Evolutionary conservation across 768 basidiomycete species (phyloP), one percentile per base, ranked within the genome.

Genomic region (Russula abietina): DNA sequence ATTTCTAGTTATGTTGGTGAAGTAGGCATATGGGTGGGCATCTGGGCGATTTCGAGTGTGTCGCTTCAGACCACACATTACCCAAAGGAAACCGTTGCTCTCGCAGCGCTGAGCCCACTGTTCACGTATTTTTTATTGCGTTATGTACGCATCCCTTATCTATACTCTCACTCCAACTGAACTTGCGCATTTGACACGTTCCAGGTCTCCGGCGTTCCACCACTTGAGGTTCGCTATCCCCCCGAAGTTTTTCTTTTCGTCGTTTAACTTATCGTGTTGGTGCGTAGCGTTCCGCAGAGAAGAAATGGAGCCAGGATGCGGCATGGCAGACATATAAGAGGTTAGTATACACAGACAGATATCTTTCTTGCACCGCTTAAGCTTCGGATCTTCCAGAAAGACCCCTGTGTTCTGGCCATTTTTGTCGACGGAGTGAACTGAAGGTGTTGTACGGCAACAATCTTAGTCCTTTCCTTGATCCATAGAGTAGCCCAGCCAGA

Each of bases 161-260:
- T n/a, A 26, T 51, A n/a, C 51, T 22, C n/a, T n/a, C n/a, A n/a
- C n/a, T n/a, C n/a, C n/a, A n/a, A n/a, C n/a, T 22, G 9, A 28
- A 55, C 26, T 22, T 39, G 17, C 33, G 46, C 19, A 57, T 41
- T 39, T 45, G 46, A 46, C 67, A 28, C 11, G 24, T 32, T 59
- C 7, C 67, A 86, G 80, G 77, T 80, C 5, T 86, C 86, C 7
- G 87, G 87, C n/a, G 82, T 90, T n/a, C 89, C 88, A 2, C 81
- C 82, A 2, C 79, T 90, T 19, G 89, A 91, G 75, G 75, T 76
- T 62, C 30, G 69, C 67, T 4, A 22, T 26, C 28, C 43, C 9
- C 33, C 32, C 22, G 26, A 24, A 28, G 12, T 53, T 17, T 51
- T 9, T 30, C 46, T 32, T 12, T 1, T 22, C 30, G 4, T 46